Evolutionary conservation across 441 rosid genomes (phyloP).

Genomic region (Jatropha podagrica): DNA sequence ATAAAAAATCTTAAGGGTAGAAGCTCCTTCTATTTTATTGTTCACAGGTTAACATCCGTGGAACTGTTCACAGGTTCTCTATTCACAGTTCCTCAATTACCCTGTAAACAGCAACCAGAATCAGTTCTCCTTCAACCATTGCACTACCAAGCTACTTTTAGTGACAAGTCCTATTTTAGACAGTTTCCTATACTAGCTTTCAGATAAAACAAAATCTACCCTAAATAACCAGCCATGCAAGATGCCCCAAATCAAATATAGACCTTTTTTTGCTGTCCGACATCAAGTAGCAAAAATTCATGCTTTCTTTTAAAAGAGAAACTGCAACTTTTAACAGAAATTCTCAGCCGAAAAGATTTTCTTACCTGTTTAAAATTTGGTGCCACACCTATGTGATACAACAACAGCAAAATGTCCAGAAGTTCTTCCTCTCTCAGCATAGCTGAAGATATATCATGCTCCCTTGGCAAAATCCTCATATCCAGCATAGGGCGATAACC

Average conservation of each 20-base stretch:
- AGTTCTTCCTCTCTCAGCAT: conserved; percentile 91
- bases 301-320: background rate
- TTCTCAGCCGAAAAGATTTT: background rate
- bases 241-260: background rate
- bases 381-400: conserved; percentile 91
- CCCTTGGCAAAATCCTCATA: conserved; percentile 52
- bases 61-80: background rate
- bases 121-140: background rate
- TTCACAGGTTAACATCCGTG: background rate
- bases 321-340: background rate
- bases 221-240: background rate
- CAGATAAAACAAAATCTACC: background rate
- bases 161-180: background rate
- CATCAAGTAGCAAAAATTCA: background rate
- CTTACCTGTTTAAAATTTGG: conserved; percentile 95
- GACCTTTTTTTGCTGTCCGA: background rate
- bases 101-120: background rate
- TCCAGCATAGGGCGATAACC: conserved; percentile 66
- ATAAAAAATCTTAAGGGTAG: background rate
- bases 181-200: background rate
- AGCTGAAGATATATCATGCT: conserved; percentile 61
- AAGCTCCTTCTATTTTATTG: background rate
- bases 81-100: background rate
- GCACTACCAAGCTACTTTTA: background rate
- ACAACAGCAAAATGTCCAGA: conserved; percentile 68